Conservation (phyloP, 2,329 filamentous ascomycete genomes). For the Tolypocladium nubicola region DNA sequence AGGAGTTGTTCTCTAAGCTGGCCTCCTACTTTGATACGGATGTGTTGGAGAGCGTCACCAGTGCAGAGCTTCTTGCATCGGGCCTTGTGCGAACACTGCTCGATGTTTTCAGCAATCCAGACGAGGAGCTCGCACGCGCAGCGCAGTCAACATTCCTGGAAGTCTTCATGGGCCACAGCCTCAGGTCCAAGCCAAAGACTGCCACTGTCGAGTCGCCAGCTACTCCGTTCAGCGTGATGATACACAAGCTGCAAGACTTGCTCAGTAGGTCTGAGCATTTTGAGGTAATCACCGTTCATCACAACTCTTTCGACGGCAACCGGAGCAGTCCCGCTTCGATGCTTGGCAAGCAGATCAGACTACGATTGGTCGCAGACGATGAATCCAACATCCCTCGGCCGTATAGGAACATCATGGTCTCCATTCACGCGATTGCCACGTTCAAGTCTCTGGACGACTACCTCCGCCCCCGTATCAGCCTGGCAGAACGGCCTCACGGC, state of each 20-base stretch:
- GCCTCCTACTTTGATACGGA: constrained; percentile 82
- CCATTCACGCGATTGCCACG: constrained; percentile 94
- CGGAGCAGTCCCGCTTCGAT: constrained; percentile 88
- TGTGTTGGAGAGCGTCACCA: constrained; percentile 86
- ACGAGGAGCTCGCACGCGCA: constrained; percentile 48
- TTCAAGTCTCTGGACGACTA: constrained; percentile 98
- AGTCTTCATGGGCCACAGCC: constrained; percentile 75
- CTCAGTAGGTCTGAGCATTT: constrained; percentile 96
- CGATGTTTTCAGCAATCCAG: constrained; percentile 65
- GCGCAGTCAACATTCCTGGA: constrained; percentile 80
- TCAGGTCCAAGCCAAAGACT: constrained; percentile 55
- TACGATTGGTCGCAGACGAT: constrained; percentile 82
- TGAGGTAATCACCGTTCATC: constrained; percentile 90
- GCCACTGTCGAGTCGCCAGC: constrained; percentile 57
- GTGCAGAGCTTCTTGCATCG: constrained; percentile 84
- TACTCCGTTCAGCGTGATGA: constrained; percentile 81
- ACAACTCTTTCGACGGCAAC: constrained; percentile 82
- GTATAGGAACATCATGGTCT: constrained; percentile 94
- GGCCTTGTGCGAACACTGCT: constrained; percentile 79
- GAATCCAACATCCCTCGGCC: constrained; percentile 79
- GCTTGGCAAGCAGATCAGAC: constrained; percentile 87
- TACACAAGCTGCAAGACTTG: constrained; percentile 90
- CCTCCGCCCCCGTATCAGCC: constrained; percentile 74
- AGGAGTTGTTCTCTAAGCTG: constrained; percentile 60
- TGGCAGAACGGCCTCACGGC: constrained; percentile 58